A percentile compares a stretch with the other conserved stretches of the same genome.
Evolutionary conservation across 2,329 filamentous ascomycete species (phyloP).

Genomic region (Cladophialophora yegresii): DNA sequence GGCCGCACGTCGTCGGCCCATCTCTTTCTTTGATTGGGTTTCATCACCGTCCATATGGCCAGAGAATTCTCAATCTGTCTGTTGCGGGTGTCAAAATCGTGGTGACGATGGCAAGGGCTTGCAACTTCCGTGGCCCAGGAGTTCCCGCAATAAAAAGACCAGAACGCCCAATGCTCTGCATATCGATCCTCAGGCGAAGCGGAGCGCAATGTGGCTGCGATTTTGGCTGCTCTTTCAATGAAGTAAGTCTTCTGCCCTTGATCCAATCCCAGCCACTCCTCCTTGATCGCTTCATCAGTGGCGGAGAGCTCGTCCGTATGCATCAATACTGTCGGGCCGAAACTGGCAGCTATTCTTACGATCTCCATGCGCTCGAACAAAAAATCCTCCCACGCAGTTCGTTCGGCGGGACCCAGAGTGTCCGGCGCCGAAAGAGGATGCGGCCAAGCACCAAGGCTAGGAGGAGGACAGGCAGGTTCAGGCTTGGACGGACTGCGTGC

Average conservation of each 20-base stretch:
- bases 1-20: neutral
- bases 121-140: neutral
- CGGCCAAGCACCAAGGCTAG: neutral
- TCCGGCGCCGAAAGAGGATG: neutral
- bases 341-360: neutral
- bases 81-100: neutral
- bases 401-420: neutral
- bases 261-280: slow-evolving; percentile 9
- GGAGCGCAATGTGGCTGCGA: neutral
- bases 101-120: neutral
- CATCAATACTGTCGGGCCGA: neutral
- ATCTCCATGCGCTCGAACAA: slow-evolving; percentile 2
- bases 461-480: neutral
- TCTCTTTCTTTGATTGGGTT: neutral
- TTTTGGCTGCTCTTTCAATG: neutral
- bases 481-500: neutral
- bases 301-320: too few species aligned
- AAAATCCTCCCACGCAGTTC: slow-evolving; percentile 2
- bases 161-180: slow-evolving; percentile 1
- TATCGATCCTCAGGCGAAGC: neutral
- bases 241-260: slow-evolving; percentile 7
- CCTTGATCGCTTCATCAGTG: neutral
- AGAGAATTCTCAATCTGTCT: neutral
- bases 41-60: neutral
- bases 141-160: neutral